Evolutionary conservation across 1,139 yeast species (phyloP).

Genomic region (Fermentozyma sake): DNA sequence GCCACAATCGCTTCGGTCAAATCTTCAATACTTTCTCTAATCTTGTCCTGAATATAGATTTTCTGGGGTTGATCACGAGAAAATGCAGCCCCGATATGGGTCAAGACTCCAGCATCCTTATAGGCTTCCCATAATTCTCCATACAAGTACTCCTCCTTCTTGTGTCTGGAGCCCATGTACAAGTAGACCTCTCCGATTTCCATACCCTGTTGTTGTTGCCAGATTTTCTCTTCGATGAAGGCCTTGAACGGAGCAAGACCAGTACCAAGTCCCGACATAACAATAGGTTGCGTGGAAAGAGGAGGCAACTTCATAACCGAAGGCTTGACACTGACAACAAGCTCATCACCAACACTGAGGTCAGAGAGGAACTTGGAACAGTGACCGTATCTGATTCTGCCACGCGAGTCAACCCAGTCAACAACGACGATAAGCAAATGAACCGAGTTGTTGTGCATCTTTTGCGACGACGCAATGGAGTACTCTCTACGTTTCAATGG

Average conservation of each 20-base stretch:
- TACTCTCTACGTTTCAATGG: constrained; percentile 96
- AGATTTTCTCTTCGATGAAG: constrained; percentile 88
- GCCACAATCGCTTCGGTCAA: constrained; percentile 76
- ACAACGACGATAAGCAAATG: constrained; percentile 93
- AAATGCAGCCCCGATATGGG: constrained; percentile 97
- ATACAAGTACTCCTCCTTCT: constrained; percentile 89
- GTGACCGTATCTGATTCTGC: constrained; percentile 88
- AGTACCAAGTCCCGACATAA: constrained; percentile 97
- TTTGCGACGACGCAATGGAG: constrained; percentile 97
- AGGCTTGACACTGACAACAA: constrained; percentile 93
- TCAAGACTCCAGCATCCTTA: constrained; percentile 84
- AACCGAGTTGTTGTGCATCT: constrained; percentile 83
- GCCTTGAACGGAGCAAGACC: constrained; percentile 99
- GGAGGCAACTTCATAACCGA: constrained; percentile 97
- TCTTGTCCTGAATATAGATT: constrained; percentile 92
- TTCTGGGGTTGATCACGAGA: constrained; percentile 96
- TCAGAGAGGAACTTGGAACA: constrained; percentile 88
- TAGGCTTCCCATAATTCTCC: constrained; percentile 98
- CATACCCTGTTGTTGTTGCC: constrained; percentile 87
- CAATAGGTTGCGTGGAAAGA: constrained; percentile 79
- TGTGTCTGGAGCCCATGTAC: constrained; percentile 93
- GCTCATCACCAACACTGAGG: constrained; percentile 72
- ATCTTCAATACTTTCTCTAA: constrained; percentile 68
- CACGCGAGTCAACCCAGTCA: constrained; percentile 88
- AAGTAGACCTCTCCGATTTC: constrained; percentile 87